Evolutionary conservation across 441 rosid genomes (phyloP), one percentile per base, ranked within the genome.

Genomic region (Populus trichocarpa): DNA sequence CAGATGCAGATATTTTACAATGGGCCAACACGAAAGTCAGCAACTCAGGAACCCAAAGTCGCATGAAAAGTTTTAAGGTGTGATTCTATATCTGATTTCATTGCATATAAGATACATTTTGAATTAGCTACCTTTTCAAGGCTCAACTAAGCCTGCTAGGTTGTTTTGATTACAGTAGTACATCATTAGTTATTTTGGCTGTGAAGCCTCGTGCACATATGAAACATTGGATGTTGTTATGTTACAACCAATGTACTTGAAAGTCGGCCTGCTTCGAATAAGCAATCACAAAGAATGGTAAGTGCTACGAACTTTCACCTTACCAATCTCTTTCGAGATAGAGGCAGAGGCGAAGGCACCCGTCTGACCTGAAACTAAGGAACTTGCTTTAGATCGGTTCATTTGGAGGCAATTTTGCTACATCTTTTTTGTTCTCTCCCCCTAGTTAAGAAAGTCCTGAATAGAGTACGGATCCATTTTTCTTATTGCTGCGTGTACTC

Each of bases 21-120:
- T 96, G 99, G 99, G 99, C 91, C 32, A 96, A 96, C 81, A 84
- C 82, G 72, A 88, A 91, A 90, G 98, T 96, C 63, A 92, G 82
- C 71, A 82, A 85, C 78, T 77, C 88, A 6, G 97, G 98, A 67
- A 86, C 94, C 70, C 84, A 89, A 61, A 83, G 91, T 72, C 94
- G 82, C 69, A 90, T 93, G 76, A 88, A 90, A 57, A 94, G 97
- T 90, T 94, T 94, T 16, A 83, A 83, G 85, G 85, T 82, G 71
- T n/a, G 35, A 10, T 26, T 46, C 32, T 33, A 13, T 18, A 4
- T 22, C 33, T 25, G 8, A 68, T 59, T 72, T 50, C 42, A 67
- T 11, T 57, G 6, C 8, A 13, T 46, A 28, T 14, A 28, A 8
- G 33, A 66, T 46, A n/a, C 80, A 65, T 33, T 71, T 30, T 35